A percentile compares a stretch with the other conserved stretches of the same genome.
phyloP scores from a whole-genome alignment of 2,329 filamentous ascomycete species.

The Neofusicoccum ribis region DNA sequence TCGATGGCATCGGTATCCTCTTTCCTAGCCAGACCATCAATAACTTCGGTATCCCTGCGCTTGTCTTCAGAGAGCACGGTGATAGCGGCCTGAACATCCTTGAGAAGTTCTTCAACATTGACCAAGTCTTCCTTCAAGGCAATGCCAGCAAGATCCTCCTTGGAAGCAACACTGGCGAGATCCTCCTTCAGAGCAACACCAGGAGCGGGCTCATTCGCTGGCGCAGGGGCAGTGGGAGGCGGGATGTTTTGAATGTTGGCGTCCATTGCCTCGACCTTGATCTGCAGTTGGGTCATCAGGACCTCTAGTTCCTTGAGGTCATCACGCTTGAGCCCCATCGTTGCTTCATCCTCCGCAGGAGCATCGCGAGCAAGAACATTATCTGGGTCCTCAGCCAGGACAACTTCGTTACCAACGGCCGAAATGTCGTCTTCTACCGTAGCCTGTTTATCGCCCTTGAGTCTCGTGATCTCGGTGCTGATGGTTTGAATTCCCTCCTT shows the following conservation, averaged over 20 bases:
- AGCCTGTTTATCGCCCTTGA: conserved; percentile 60
- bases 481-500: conserved; percentile 78
- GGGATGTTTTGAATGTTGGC: conserved; percentile 49
- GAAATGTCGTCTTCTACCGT: conserved; percentile 52
- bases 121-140: conserved; percentile 51
- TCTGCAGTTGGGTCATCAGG: conserved; percentile 76
- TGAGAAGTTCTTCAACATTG: conserved; percentile 46
- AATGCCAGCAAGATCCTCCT: conserved; percentile 34
- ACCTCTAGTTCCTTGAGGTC: conserved; percentile 85
- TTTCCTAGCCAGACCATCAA: conserved; percentile 63
- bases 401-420: conserved; percentile 55
- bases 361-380: conserved; percentile 44
- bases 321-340: conserved; percentile 60
- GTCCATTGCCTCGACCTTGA: conserved; percentile 80
- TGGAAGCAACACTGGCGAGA: conserved; percentile 45
- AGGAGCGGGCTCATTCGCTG: conserved; percentile 39
- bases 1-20: conserved; percentile 91
- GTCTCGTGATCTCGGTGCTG: conserved; percentile 72
- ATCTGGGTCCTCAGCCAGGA: conserved; percentile 56
- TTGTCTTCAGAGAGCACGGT: conserved; percentile 42
- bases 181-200: conserved; percentile 50
- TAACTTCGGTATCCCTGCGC: conserved; percentile 22
- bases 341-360: conserved; percentile 24
- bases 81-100: conserved; percentile 63
- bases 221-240: conserved; percentile 40